These are phyloP conservation scores for Sporormia fimetaria DNA, from an alignment of 495 filamentous ascomycete genomes.

Conservation along the genomic window DNA sequence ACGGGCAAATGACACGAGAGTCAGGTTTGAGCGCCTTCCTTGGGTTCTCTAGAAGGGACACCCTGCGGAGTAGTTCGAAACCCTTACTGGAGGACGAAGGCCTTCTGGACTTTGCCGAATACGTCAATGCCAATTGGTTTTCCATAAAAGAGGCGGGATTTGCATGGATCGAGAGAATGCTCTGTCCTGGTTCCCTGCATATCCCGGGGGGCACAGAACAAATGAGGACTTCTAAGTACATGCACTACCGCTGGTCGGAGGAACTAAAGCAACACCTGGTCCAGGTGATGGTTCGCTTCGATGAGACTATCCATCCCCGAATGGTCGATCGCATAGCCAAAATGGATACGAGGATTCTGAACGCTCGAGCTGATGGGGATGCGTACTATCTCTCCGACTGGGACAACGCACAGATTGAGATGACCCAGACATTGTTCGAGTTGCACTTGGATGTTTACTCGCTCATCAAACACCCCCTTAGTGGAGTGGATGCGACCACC, in stretches of 20 bases:
- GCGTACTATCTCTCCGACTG: slow-evolving; percentile 18
- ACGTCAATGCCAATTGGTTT: slow-evolving; percentile 28
- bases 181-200: slow-evolving; percentile 16
- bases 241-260: slow-evolving; percentile 56
- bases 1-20: slow-evolving; percentile 21
- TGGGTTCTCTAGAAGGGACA: slow-evolving; percentile 59
- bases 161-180: slow-evolving; percentile 25
- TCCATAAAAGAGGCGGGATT: slow-evolving; percentile 28
- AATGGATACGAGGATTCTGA: slow-evolving; percentile 32
- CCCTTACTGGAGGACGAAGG: slow-evolving; percentile 19
- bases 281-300: slow-evolving; percentile 53
- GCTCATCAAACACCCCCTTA: slow-evolving; percentile 62
- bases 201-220: neutral
- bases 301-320: slow-evolving; percentile 55
- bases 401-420: slow-evolving; percentile 30
- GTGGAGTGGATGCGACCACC: slow-evolving; percentile 49
- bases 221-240: slow-evolving; percentile 44
- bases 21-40: slow-evolving; percentile 62
- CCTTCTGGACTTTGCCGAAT: slow-evolving; percentile 18
- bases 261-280: slow-evolving; percentile 58
- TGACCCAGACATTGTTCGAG: slow-evolving; percentile 73
- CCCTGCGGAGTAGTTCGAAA: slow-evolving; percentile 28
- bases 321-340: slow-evolving; percentile 37
- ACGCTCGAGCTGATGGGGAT: slow-evolving; percentile 2
- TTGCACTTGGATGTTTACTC: slow-evolving; percentile 80